Percentiles rank a stretch among this genome's conserved stretches.
Evolutionary conservation across 2,329 filamentous ascomycete species (phyloP).

Genomic region (Xylaria sp.): DNA sequence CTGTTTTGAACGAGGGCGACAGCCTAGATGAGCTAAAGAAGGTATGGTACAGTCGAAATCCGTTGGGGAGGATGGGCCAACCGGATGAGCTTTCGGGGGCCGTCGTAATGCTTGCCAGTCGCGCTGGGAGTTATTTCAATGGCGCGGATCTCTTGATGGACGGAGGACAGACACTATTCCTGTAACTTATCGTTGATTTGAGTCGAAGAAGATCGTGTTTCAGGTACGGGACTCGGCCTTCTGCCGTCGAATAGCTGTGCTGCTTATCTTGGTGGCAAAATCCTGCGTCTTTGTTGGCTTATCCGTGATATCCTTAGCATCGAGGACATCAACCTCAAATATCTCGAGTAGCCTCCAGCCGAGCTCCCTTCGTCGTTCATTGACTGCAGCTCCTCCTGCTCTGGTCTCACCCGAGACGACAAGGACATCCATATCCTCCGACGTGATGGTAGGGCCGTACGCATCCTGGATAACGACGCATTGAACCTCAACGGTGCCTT

Average conservation of each 20-base stretch:
- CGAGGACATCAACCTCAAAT: constrained; percentile 88
- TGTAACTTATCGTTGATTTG: constrained; percentile 16
- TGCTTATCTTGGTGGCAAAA: constrained; percentile 87
- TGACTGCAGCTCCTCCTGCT: constrained; percentile 81
- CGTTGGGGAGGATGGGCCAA: constrained; percentile 66
- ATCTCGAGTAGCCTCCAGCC: constrained; percentile 77
- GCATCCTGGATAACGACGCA: constrained; percentile 86
- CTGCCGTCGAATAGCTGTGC: constrained; percentile 74
- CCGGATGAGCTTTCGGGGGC: constrained; percentile 66
- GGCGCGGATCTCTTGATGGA: constrained; percentile 68
- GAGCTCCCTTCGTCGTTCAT: constrained; percentile 74
- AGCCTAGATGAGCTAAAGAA: constrained; percentile 56
- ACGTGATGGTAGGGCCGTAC: constrained; percentile 87
- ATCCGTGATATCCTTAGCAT: constrained; percentile 61
- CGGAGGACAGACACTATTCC: constrained; percentile 50
- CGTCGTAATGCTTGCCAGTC: constrained; percentile 62
- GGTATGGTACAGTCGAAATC: constrained; percentile 62
- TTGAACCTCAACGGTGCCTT: constrained; percentile 66
- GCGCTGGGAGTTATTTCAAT: constrained; percentile 68
- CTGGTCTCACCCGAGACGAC: constrained; percentile 89
- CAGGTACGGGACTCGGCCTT: constrained; percentile 34
- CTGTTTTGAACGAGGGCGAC: constrained; percentile 69
- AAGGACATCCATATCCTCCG: constrained; percentile 75
- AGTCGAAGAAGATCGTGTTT: background rate
- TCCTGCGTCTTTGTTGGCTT: constrained; percentile 51